Base-by-base conservation (phyloP, 257 asterid species). In the Echites panduratus region DNA sequence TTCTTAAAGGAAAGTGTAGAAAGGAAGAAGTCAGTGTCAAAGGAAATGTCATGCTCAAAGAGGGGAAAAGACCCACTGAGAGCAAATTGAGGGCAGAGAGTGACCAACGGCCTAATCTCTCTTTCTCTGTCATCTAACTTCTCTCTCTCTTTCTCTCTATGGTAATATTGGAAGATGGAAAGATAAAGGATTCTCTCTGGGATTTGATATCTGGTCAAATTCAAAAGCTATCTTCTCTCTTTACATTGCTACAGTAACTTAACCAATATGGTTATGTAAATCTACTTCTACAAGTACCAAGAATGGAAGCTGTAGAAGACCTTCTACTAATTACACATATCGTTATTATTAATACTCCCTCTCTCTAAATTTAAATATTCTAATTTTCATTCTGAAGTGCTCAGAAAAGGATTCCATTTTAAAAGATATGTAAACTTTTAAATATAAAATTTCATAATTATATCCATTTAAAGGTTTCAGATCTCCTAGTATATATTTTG, bases 171-270 rank as follows among this genome's bases (percentile, higher is more conserved):
- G 11, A 2, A 13, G 50, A 47, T 47, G 50, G 14, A 47, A 9
- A 13, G 17, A 24, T 57, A 43, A 24, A 4, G 44, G 73, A 45
- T 67, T 75, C 68, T 66, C 50, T 67, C 4, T 44, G 44, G 26
- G 68, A 68, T 67, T 68, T 75, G 74, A 75, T 66, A 29, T 68
- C 38, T 68, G 70, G 73, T 68, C 74, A 75, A 75, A 50, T 20
- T 49, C 20, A 49, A 49, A 75, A 75, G 72, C 66, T 50, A 54
- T 3, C 0, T 50, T 26, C 3, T 0, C 12, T 4, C 13, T 16
- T 68, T 68, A 45, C 63, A 50, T 67, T 57, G 57, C 49, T 75
- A 45, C 43, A 57, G 70, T 68, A 57, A 68, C 68, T 27, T 47
- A 44, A 68, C 69, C 24, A 29, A 75, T 24, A 66, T 74, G 68